These are phyloP conservation scores for Phytophthora sp. DNA, from an alignment of 352 stramenopile species.

Conservation along the genomic window DNA sequence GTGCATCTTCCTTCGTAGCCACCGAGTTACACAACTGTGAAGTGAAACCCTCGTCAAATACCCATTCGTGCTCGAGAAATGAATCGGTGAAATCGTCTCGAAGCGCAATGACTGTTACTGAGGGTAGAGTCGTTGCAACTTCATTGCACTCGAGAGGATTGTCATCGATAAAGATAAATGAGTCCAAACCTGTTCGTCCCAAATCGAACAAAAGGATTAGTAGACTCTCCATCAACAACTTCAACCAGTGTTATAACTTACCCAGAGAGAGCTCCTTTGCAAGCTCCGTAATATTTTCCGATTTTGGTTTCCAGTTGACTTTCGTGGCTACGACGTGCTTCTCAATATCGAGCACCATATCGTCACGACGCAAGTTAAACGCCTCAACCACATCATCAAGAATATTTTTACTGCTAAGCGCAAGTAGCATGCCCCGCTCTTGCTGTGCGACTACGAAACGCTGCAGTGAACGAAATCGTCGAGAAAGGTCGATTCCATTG, in stretches of 20 bases:
- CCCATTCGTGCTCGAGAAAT: constrained; percentile 57
- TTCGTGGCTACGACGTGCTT: constrained; percentile 56
- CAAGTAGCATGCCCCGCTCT: constrained; percentile 54
- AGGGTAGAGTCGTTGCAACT: constrained; percentile 50
- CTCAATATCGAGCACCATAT: constrained; percentile 59
- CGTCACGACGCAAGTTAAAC: constrained; percentile 45
- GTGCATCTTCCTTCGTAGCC: constrained; percentile 48
- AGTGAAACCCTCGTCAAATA: constrained; percentile 45
- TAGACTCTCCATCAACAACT: neutral
- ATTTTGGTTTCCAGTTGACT: constrained; percentile 71
- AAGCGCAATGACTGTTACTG: constrained; percentile 58
- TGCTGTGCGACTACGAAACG: constrained; percentile 61
- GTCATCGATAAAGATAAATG: constrained; percentile 79
- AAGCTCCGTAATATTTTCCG: constrained; percentile 59
- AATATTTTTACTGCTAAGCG: constrained; percentile 79
- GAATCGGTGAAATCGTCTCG: constrained; percentile 35
- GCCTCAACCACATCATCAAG: constrained; percentile 51
- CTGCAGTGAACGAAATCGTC: constrained; percentile 58
- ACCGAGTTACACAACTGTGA: neutral
- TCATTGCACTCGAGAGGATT: constrained; percentile 75
- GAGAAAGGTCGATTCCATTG: constrained; percentile 40
- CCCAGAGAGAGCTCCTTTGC: constrained; percentile 59
- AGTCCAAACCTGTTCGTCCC: constrained; percentile 64
- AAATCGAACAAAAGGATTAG: neutral
- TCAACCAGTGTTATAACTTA: constrained; percentile 4